Evolutionary conservation across 192 early-diverging fungal genomes (phyloP), one percentile per base, ranked within the genome.

Genomic region (Coemansia sp.): DNA sequence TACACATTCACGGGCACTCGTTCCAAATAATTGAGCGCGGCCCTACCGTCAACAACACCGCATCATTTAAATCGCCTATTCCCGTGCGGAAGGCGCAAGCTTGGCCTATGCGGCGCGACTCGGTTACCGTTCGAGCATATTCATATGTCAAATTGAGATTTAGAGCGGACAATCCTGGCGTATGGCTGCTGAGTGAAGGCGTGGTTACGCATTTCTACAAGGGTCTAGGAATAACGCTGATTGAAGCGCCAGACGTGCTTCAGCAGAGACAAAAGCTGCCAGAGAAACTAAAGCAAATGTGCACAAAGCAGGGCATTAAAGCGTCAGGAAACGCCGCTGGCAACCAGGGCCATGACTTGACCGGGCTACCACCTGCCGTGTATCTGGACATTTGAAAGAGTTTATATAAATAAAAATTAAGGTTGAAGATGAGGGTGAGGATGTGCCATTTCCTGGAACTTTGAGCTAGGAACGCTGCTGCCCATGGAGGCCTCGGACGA

Each of bases 131-230:
- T 0, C 85, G 82, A 9, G 63, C 54, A 18, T 52, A 75, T 48
- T 55, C 81, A 28, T 87, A 83, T 55, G 74, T 79, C 30, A 80
- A 82, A 18, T 67, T 94, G 47, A 75, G 89, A 8, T 89, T 89
- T 63, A 40, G 76, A 14, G 86, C 87, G 9, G 84, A 91, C 65
- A 92, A 91, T 69, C 87, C 88, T 9, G 91, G 90, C 18, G 76
- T 82, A 12, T 93, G 88, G 89, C 56, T 85, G 38, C 78, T 92
- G 66, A 89, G 90, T 63, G 91, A 90, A 68, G 88, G 89, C 59
- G 47, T 58, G 34, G 66, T 68, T 14, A 48, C 58, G 37, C 79
- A 80, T 37, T 64, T 86, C 50, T 81, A 80, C 36, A 68, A 82
- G 45, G 91, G 91, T 49, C 82, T 91, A 51, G 88, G 80, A 11